Evolutionary conservation across 805 yeast species (phyloP).

Genomic region (Pichia insulana): DNA sequence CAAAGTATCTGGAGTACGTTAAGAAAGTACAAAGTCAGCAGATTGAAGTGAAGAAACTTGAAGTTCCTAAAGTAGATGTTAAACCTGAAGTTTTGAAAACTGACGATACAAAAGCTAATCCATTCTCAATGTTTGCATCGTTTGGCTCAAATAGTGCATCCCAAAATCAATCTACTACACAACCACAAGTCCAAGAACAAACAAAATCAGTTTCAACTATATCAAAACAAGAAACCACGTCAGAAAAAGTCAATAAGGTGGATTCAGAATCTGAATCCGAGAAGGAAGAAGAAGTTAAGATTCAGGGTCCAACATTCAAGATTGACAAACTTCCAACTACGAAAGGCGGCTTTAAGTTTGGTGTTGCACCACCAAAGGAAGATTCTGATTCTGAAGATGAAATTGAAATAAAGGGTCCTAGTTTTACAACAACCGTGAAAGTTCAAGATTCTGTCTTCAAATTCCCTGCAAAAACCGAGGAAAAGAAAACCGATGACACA

Average conservation of each 20-base stretch:
- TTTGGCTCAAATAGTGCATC: constrained; percentile 1
- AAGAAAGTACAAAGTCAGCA: constrained; percentile 28
- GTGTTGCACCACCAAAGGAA: constrained; percentile 26
- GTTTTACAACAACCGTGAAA: constrained; percentile 37
- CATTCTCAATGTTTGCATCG: constrained; percentile 10
- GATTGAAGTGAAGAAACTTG: constrained; percentile 19
- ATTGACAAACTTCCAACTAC: constrained; percentile 39
- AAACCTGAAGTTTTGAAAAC: constrained; percentile 9
- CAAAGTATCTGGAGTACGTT: constrained; percentile 51
- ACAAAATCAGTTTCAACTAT: neutral
- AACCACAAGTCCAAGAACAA: neutral
- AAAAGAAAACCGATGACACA: constrained; percentile 12
- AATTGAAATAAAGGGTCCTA: constrained; percentile 65
- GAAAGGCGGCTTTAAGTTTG: constrained; percentile 41
- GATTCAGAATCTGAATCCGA: constrained; percentile 19
- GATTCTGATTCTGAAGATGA: constrained; percentile 49
- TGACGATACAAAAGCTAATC: constrained; percentile 11
- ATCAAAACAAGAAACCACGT: neutral
- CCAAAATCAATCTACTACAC: constrained; percentile 2
- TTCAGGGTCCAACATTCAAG: constrained; percentile 65
- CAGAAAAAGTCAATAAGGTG: neutral
- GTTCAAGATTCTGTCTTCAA: constrained; percentile 28
- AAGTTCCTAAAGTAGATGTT: constrained; percentile 19
- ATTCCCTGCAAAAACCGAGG: constrained; percentile 18
- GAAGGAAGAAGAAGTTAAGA: constrained; percentile 39